A percentile compares a stretch with the other conserved stretches of the same genome.
Evolutionary conservation across 2,329 filamentous ascomycete genomes (phyloP).

Genomic region (Claviceps humidiphila): DNA sequence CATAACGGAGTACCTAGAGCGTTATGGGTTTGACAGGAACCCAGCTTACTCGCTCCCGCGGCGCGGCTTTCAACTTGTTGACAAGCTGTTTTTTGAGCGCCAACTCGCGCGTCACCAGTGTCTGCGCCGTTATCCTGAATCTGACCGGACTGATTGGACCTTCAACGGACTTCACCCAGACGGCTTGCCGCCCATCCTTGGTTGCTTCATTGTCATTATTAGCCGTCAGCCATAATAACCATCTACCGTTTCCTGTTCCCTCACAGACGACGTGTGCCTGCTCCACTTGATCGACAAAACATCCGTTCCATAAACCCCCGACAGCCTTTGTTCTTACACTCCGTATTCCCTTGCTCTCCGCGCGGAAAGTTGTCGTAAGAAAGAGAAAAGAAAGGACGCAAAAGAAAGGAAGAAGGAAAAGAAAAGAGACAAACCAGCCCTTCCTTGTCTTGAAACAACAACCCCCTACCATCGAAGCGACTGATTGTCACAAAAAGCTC

Average conservation of each 20-base stretch:
- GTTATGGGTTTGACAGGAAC: too few relatives aligned
- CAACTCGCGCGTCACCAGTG: neutral
- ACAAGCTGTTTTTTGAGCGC: neutral
- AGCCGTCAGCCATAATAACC: neutral
- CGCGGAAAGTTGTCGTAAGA: neutral
- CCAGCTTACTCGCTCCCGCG: too few relatives aligned
- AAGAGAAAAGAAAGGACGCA: neutral
- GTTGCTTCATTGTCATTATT: neutral
- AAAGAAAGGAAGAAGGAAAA: neutral
- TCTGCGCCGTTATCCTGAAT: neutral
- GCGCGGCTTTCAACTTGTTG: neutral
- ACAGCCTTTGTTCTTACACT: constrained; percentile 2
- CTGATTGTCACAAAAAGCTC: constrained; percentile 2
- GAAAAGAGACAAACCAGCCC: neutral
- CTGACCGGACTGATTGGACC: neutral
- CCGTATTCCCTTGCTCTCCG: constrained; percentile 2
- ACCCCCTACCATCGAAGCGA: neutral
- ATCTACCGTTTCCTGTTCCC: neutral
- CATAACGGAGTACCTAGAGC: neutral
- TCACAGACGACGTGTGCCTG: neutral
- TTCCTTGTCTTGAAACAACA: neutral
- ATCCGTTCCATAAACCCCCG: constrained; percentile 10
- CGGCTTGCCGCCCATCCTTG: neutral
- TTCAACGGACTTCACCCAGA: too few relatives aligned
- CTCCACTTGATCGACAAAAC: constrained; percentile 21